These are phyloP conservation scores for Orbilia javanica DNA, from an alignment of 2,329 filamentous ascomycete species.

Conservation along the genomic window DNA sequence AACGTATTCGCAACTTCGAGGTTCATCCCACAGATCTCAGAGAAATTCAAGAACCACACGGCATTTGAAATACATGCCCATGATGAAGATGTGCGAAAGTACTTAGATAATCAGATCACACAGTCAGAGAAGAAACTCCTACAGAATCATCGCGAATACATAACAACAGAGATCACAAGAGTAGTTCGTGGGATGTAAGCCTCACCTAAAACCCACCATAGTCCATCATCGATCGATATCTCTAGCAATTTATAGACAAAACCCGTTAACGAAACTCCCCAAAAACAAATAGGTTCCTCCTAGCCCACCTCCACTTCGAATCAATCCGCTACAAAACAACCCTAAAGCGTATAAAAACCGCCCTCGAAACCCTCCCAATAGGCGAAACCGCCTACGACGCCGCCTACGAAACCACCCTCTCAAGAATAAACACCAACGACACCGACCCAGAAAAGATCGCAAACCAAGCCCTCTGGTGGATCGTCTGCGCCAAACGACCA, in stretches of 20 bases:
- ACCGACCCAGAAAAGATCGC: background rate
- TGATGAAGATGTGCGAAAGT: constrained; percentile 18
- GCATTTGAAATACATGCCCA: constrained; percentile 20
- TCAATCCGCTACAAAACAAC: constrained; percentile 64
- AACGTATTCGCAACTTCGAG: constrained; percentile 64
- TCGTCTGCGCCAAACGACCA: background rate
- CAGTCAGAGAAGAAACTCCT: background rate
- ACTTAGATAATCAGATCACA: constrained; percentile 12
- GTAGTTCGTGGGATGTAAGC: background rate
- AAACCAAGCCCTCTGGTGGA: constrained; percentile 16
- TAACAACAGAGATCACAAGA: constrained; percentile 1
- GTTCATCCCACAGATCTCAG: background rate
- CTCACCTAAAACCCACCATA: background rate
- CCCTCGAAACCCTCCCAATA: constrained; percentile 63
- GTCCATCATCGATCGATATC: background rate
- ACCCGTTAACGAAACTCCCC: no score
- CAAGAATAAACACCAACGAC: constrained; percentile 3
- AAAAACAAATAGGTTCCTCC: constrained; percentile 65
- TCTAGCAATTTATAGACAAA: no score
- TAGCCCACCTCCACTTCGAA: constrained; percentile 65
- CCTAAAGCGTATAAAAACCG: constrained; percentile 63
- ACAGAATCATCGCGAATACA: background rate
- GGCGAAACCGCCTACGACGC: background rate
- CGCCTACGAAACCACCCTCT: constrained; percentile 10
- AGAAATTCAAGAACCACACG: background rate